These are phyloP conservation scores for Citrus medica DNA, from an alignment of 345 rosid genomes.

Conservation along the genomic window DNA sequence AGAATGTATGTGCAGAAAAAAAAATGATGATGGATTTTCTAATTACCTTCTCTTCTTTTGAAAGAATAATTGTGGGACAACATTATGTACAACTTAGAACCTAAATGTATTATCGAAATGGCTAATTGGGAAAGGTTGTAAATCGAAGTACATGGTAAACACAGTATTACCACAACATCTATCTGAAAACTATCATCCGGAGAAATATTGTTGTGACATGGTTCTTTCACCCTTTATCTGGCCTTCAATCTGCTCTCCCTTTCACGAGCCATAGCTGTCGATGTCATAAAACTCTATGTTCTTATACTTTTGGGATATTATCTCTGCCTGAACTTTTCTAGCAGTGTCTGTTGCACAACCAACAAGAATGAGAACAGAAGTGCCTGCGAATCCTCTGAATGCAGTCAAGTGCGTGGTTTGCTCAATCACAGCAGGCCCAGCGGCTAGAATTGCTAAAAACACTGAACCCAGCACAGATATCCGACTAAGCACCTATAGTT, in stretches of 20 bases:
- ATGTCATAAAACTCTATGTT: slow-evolving; percentile 86
- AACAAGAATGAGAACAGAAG: slow-evolving; percentile 95
- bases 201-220: background rate
- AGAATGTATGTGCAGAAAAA: no score
- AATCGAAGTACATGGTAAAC: background rate
- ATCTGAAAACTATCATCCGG: background rate
- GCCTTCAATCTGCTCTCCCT: background rate
- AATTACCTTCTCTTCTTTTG: background rate
- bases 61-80: background rate
- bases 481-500: slow-evolving; percentile 77
- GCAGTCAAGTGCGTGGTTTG: slow-evolving; percentile 92
- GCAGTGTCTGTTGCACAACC: slow-evolving; percentile 99
- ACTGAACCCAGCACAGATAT: slow-evolving; percentile 91
- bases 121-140: background rate
- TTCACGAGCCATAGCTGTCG: slow-evolving; percentile 39
- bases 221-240: background rate
- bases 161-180: background rate
- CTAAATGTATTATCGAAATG: background rate
- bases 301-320: slow-evolving; percentile 93
- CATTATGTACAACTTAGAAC: background rate
- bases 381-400: slow-evolving; percentile 96
- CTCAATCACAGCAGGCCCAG: slow-evolving; percentile 93
- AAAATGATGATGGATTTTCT: background rate
- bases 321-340: slow-evolving; percentile 94
- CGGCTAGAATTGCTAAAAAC: slow-evolving; percentile 87